Base-by-base conservation (phyloP, 306 rosid species). In the Albizia julibrissin region DNA sequence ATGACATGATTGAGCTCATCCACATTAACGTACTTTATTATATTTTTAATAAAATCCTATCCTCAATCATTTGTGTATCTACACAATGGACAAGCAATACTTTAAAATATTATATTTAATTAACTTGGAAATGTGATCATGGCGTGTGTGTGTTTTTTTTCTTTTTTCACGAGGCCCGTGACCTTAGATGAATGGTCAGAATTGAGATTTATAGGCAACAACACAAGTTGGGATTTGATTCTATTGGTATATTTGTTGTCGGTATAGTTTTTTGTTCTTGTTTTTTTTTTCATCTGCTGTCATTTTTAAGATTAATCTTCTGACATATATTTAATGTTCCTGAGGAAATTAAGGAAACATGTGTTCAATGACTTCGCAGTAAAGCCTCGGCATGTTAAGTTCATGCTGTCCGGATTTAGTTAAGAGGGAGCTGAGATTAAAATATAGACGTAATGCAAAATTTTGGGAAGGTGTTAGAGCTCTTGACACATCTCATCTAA, bases 11-110 rank as follows among this genome's bases (percentile, higher is more conserved):
- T 72, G 43, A 39, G 74, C 64, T 22, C 14, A 58, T 1, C 31
- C 75, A 84, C 75, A 82, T 76, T 67, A 26, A 87, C 77, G 86
- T 73, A 87, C 90, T 76, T 50, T 43, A 79, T 69, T 50, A 62
- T 39, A 73, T 40, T 67, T 74, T 21, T 77, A 52, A 78, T 40
- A 19, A 79, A 67, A 47, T 13, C 43, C 39, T 50, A 24, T 75
- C 14, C 71, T 64, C 74, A 78, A 74, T 76, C 56, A 69, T 18
- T 26, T 78, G 64, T 81, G 64, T 22, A 56, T 56, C 31, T 10
- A 1, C 16, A 3, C 13, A 24, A 10, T 58, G 16, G 1, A 58
- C 31, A 10, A 31, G 65, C 15, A 58, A 58, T 5, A 10, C 27
- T 21, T 5, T 58, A n/a, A 56, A 56, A 56, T 50, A 19, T 52